These are phyloP conservation scores for Pichia occidentalis DNA, from an alignment of 805 yeast species.

Conservation along the genomic window DNA sequence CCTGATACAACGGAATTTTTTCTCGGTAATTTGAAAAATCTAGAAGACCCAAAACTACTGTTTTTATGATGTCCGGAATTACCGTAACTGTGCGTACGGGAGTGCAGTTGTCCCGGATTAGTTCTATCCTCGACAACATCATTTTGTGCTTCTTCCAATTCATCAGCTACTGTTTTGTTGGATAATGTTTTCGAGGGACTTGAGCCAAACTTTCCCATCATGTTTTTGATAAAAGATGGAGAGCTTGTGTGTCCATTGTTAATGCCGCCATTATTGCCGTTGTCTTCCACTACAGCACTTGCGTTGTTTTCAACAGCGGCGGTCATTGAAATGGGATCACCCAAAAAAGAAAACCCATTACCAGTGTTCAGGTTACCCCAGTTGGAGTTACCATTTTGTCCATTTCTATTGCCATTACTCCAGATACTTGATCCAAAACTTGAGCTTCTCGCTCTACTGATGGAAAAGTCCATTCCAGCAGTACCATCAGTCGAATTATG, in stretches of 20 bases:
- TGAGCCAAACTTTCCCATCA: conserved; percentile 33
- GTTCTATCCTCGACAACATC: conserved; percentile 5
- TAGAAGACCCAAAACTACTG: conserved; percentile 20
- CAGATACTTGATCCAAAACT: conserved; percentile 33
- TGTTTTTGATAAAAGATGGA: conserved; percentile 33
- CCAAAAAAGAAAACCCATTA: conserved; percentile 10
- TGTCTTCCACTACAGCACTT: neutral
- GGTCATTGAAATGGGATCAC: conserved; percentile 11
- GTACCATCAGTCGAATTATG: neutral
- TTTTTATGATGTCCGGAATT: conserved; percentile 2
- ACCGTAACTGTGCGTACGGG: neutral
- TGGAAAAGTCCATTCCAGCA: conserved; percentile 13
- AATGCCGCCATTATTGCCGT: neutral
- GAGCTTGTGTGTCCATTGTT: conserved; percentile 22
- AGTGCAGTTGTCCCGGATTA: conserved; percentile 1
- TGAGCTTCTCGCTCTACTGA: conserved; percentile 27
- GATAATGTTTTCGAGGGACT: conserved; percentile 28
- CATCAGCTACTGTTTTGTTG: conserved; percentile 11
- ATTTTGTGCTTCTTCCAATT: conserved; percentile 10
- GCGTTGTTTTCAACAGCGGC: neutral
- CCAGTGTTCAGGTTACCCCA: conserved; percentile 2
- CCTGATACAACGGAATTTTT: conserved; percentile 9
- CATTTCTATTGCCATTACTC: conserved; percentile 22
- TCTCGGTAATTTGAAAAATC: conserved; percentile 25
- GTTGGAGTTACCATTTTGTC: conserved; percentile 1